Evolutionary conservation across 768 basidiomycete genomes (phyloP), one percentile per base, ranked within the genome.

Genomic region (Pholiota microspora): DNA sequence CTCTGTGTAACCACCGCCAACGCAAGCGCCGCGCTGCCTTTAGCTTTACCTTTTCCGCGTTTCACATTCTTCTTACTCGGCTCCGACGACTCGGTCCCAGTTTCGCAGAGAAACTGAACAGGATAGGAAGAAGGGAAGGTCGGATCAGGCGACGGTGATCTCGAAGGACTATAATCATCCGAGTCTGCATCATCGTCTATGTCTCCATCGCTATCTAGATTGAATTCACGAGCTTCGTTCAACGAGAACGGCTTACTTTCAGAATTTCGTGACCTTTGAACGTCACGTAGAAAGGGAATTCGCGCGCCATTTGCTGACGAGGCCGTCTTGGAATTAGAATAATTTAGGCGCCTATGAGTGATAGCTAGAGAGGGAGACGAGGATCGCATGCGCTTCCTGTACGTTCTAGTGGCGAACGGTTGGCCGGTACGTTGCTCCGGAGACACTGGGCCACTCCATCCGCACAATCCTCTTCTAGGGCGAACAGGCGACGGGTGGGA

Each of bases 11-110:
- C 66, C 57, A 62, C 67, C 29, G 65, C 71, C 45, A 69, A 63
- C 47, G 64, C 73, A 48, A 60, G 69, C 46, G 69, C 72, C 21
- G 62, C 71, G 64, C 62, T 75, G 52, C 61, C 70, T 57, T 60
- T 74, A 42, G 64, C 72, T 60, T 64, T 75, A 42, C 62, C 68
- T 58, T 60, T 70, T 36, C 47, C 60, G 49, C 49, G 60, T 56
- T 27, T 67, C 45, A 31, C 55, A 51, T 32, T 61, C 65, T 35
- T 66, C 58, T 40, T 67, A 51, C 45, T 46, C 58, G 48, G 63
- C 59, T 46, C 59, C 36, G 51, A 57, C 31, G 62, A 29, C 53
- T 55, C 57, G 25, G 47, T 34, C 23, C 60, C 52, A 7, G 35
- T 42, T 24, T 56, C 52, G 45, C 45, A 38, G 13, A 28, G 32